Conservation (phyloP, 1,139 yeast genomes). For the Geotrichum candidum region DNA sequence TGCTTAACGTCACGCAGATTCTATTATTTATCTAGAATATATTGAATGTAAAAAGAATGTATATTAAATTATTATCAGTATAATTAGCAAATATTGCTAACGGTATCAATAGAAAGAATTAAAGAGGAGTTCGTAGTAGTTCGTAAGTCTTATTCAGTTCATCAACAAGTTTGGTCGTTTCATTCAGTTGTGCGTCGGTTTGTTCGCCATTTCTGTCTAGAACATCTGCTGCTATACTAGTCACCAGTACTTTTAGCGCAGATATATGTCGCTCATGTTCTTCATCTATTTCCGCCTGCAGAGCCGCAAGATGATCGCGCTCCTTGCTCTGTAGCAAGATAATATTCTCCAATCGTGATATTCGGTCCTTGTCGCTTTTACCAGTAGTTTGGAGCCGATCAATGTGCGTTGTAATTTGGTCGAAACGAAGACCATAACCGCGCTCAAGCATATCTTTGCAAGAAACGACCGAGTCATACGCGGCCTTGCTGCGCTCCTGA, state of each 20-base stretch:
- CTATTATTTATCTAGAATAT: neutral
- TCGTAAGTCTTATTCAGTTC: slow-evolving; percentile 6
- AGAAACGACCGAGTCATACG: neutral
- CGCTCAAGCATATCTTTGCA: neutral
- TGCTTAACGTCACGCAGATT: neutral
- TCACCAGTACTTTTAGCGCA: slow-evolving; percentile 17
- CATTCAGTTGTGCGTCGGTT: neutral
- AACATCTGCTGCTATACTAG: neutral
- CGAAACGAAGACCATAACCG: slow-evolving; percentile 13
- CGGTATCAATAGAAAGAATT: neutral
- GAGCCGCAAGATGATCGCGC: slow-evolving; percentile 18
- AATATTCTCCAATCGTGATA: slow-evolving; percentile 18
- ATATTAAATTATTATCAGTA: neutral
- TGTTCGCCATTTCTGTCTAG: neutral
- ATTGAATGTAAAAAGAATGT: neutral
- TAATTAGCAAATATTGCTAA: neutral
- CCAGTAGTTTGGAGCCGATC: slow-evolving; percentile 22
- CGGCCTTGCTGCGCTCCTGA: slow-evolving; percentile 8
- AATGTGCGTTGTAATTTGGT: slow-evolving; percentile 20
- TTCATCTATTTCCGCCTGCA: slow-evolving; percentile 21
- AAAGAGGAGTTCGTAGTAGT: neutral
- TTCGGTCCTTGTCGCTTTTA: slow-evolving; percentile 20
- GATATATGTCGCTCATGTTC: slow-evolving; percentile 23
- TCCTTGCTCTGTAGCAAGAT: slow-evolving; percentile 21
- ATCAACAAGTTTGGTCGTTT: slow-evolving; percentile 4